phyloP scores from a whole-genome alignment of 345 rosid genomes.

The Eucalyptus erythrocorys region DNA sequence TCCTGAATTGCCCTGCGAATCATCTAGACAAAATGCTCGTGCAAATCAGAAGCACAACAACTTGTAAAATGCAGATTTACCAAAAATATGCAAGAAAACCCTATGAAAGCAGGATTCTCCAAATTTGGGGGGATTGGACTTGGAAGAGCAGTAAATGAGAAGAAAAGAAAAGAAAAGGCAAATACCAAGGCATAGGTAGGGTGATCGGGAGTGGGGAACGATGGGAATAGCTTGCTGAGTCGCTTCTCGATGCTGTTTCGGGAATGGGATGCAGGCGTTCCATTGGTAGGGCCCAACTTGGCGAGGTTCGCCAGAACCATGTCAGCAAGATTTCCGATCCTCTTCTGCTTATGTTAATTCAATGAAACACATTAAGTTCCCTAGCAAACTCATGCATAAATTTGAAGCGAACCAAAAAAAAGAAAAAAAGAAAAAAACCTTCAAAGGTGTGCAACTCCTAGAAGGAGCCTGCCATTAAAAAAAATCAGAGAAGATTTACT shows the following conservation, averaged over 20 bases:
- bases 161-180: too few relatives aligned
- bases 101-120: neutral
- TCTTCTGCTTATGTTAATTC: neutral
- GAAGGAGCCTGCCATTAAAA: neutral
- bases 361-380: neutral
- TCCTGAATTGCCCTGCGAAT: slow-evolving; percentile 15
- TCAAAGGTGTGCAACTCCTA: neutral
- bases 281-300: neutral
- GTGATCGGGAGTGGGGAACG: neutral
- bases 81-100: neutral
- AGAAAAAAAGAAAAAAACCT: neutral
- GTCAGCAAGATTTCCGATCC: neutral
- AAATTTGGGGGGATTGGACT: neutral
- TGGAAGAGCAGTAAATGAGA: neutral
- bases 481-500: neutral
- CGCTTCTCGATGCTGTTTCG: neutral
- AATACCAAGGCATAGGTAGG: slow-evolving; percentile 6
- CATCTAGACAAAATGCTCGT: slow-evolving; percentile 8
- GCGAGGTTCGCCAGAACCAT: neutral
- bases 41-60: neutral
- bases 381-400: neutral
- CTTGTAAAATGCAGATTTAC: neutral
- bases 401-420: neutral
- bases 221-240: neutral
- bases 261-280: neutral